These are phyloP conservation scores for Moesziomyces sp. DNA, from an alignment of 1,284 basidiomycete species.

Conservation along the genomic window DNA sequence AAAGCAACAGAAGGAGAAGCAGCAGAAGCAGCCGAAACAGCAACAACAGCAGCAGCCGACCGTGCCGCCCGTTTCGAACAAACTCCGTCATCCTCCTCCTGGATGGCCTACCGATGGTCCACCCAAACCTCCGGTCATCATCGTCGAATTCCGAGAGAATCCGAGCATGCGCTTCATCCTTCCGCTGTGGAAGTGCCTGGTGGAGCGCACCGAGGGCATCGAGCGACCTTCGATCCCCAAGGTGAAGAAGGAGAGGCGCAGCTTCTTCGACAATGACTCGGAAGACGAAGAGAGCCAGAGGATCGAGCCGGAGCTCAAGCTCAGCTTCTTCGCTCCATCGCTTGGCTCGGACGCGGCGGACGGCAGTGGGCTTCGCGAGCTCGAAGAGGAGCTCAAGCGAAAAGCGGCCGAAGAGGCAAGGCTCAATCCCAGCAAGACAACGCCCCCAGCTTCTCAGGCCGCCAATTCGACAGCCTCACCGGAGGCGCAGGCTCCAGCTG, in stretches of 20 bases:
- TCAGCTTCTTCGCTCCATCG: slow-evolving; percentile 58
- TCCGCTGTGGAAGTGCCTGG: slow-evolving; percentile 60
- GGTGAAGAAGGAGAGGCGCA: slow-evolving; percentile 46
- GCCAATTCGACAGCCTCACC: slow-evolving; percentile 18
- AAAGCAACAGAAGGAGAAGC: slow-evolving; percentile 43
- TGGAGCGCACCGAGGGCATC: slow-evolving; percentile 54
- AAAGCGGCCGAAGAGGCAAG: slow-evolving; percentile 41
- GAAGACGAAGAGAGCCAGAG: slow-evolving; percentile 44
- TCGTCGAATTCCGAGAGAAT: slow-evolving; percentile 66
- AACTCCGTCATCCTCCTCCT: slow-evolving; percentile 47
- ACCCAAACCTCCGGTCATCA: slow-evolving; percentile 59
- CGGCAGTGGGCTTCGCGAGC: slow-evolving; percentile 49
- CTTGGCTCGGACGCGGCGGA: slow-evolving; percentile 59
- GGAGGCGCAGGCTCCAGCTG: slow-evolving; percentile 6
- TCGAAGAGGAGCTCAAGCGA: slow-evolving; percentile 41
- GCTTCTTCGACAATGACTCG: slow-evolving; percentile 51
- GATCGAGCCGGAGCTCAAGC: slow-evolving; percentile 45
- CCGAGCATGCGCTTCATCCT: slow-evolving; percentile 62
- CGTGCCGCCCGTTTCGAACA: slow-evolving; percentile 21
- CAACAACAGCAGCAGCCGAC: slow-evolving; percentile 19
- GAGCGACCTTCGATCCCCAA: slow-evolving; percentile 42
- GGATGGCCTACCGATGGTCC: slow-evolving; percentile 51
- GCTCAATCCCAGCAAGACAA: slow-evolving; percentile 13
- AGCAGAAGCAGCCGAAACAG: slow-evolving; percentile 27
- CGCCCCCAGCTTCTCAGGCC: slow-evolving; percentile 7